phyloP scores from a whole-genome alignment of 257 asterid species.

The Nicotiana paniculata region DNA sequence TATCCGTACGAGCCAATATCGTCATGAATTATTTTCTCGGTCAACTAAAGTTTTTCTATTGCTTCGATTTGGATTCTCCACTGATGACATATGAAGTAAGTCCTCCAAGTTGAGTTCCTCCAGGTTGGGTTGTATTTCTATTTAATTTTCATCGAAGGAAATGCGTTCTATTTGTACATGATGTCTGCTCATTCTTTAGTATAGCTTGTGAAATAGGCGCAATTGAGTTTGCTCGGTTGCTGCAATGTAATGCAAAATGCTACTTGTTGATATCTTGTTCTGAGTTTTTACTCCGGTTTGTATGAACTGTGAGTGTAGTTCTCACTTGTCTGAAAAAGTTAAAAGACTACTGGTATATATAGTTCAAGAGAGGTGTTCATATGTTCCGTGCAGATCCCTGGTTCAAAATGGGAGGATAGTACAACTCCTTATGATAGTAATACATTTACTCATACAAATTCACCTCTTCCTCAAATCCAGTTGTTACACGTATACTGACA shows the following conservation, averaged over 20 bases:
- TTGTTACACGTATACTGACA: not conserved
- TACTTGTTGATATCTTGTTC: not conserved
- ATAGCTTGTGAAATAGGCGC: conserved; percentile 1
- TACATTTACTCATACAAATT: not conserved
- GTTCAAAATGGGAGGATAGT: not conserved
- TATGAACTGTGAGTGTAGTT: not conserved
- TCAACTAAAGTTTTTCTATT: not conserved
- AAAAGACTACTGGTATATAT: not conserved
- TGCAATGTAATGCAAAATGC: not conserved
- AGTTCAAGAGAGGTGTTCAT: not conserved
- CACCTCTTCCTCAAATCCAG: not conserved
- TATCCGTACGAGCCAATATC: conserved; percentile 28
- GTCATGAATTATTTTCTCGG: conserved; percentile 4
- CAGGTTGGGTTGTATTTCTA: not conserved
- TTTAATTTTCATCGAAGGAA: not conserved
- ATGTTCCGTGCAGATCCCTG: not conserved
- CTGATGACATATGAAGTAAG: not conserved
- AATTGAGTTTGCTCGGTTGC: not conserved
- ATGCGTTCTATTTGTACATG: conserved; percentile 15
- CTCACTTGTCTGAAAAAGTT: not conserved
- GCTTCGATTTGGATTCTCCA: not conserved
- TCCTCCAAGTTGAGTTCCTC: not conserved
- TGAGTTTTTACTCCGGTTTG: not conserved
- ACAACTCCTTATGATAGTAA: not conserved
- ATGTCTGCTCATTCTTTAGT: conserved; percentile 8